Percentiles rank a stretch among this genome's conserved stretches.
These are phyloP conservation scores for Aspergillus unguis DNA, from an alignment of 2,329 filamentous ascomycete genomes.

Conservation along the genomic window DNA sequence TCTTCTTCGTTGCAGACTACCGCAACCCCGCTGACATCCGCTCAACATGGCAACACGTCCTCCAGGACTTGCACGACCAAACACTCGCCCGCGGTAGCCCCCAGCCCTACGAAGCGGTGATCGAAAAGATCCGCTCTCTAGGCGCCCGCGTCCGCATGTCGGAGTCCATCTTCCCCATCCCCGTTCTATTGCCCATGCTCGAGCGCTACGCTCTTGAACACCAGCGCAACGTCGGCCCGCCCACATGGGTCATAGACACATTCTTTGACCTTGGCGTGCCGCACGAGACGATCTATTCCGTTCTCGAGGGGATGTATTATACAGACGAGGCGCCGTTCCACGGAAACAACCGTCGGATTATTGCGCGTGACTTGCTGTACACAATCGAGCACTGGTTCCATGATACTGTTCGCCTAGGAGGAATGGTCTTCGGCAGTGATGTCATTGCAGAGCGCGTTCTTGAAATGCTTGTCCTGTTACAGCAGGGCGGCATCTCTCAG, in stretches of 20 bases:
- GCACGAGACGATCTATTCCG: slow-evolving; percentile 59
- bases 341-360: slow-evolving; percentile 53
- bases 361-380: slow-evolving; percentile 62
- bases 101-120: slow-evolving; percentile 48
- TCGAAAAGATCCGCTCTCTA: slow-evolving; percentile 55
- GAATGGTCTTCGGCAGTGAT: slow-evolving; percentile 58
- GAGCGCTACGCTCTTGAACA: slow-evolving; percentile 52
- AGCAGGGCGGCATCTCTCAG: slow-evolving; percentile 42
- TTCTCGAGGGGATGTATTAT: slow-evolving; percentile 66
- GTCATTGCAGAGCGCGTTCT: slow-evolving; percentile 51
- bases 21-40: slow-evolving; percentile 81
- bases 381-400: slow-evolving; percentile 60
- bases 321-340: slow-evolving; percentile 64
- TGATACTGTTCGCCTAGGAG: slow-evolving; percentile 53
- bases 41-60: slow-evolving; percentile 77
- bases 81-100: slow-evolving; percentile 45
- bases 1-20: slow-evolving; percentile 89
- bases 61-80: slow-evolving; percentile 65
- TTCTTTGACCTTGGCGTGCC: slow-evolving; percentile 62
- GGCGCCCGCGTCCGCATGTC: slow-evolving; percentile 56
- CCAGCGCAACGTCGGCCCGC: slow-evolving; percentile 46
- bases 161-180: slow-evolving; percentile 56
- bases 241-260: slow-evolving; percentile 62
- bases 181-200: slow-evolving; percentile 53
- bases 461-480: slow-evolving; percentile 45